phyloP scores from a whole-genome alignment of 2,329 filamentous ascomycete genomes.

The Ceratocystis cubensis region DNA sequence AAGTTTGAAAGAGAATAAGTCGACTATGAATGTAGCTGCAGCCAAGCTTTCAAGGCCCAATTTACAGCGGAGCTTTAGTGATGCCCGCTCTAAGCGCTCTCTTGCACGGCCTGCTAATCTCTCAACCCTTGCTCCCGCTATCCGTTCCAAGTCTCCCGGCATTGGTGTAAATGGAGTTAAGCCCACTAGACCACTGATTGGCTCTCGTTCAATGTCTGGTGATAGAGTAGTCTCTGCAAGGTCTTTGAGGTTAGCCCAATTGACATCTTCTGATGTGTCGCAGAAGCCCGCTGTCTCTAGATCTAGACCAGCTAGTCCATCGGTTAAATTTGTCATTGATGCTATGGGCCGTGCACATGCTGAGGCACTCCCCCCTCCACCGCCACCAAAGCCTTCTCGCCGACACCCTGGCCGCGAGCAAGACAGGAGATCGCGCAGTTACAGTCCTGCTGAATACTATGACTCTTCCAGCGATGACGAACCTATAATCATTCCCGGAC shows the following conservation, averaged over 20 bases:
- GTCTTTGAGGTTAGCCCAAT: conserved; percentile 35
- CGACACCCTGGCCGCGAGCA: conserved; percentile 11
- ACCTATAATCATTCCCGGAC: conserved; percentile 51
- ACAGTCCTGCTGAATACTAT: conserved; percentile 31
- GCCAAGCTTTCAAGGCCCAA: conserved; percentile 34
- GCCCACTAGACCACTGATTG: conserved; percentile 25
- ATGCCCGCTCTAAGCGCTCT: conserved; percentile 38
- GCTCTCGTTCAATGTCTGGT: conserved; percentile 29
- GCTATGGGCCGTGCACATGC: conserved; percentile 47
- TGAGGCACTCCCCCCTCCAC: conserved; percentile 30
- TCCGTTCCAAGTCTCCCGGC: conserved; percentile 27
- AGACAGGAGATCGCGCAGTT: conserved; percentile 21
- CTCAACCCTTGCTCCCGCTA: conserved; percentile 37
- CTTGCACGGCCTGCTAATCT: conserved; percentile 31
- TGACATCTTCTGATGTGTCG: conserved; percentile 40
- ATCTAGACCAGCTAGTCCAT: conserved; percentile 41
- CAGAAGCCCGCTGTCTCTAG: conserved; percentile 34
- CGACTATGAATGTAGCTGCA: conserved; percentile 37
- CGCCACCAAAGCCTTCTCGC: conserved; percentile 3
- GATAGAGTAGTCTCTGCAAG: conserved; percentile 43
- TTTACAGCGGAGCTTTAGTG: conserved; percentile 43
- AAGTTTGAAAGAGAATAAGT: conserved; percentile 34
- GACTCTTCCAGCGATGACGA: conserved; percentile 52
- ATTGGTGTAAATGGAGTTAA: conserved; percentile 16
- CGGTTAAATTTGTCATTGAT: conserved; percentile 52